Base-by-base conservation (phyloP, 1,284 basidiomycete genomes). In the Ustilago loliicola region DNA sequence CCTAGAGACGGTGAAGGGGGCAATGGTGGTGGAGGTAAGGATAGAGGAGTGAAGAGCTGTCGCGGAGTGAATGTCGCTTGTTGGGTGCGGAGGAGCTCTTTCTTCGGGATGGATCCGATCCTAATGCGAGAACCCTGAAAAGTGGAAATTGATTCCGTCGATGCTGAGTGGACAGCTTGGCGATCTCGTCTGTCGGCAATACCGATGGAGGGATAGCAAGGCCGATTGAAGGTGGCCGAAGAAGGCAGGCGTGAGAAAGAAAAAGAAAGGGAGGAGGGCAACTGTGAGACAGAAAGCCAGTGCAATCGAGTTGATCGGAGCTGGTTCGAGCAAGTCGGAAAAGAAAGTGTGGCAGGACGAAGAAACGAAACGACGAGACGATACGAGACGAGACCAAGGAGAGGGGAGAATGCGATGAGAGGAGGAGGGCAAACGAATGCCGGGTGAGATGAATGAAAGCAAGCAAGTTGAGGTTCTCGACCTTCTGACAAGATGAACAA, bases 101-200 rank as follows among this genome's bases (percentile, higher is more conserved):
- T n/a, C n/a, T 21, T 45, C 21, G n/a, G 48, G n/a, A 29, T 1
- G 27, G 48, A 15, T 29, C 48, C 48, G 48, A 50, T 50, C 13
- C 25, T 27, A 50, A 29, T 50, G 48, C 48, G 27, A 50, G 27
- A n/a, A 50, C 25, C 48, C 48, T 50, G 48, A 50, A 50, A 17
- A 17, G n/a, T 5, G 27, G 48, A 21, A 8, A 27, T 27, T 25
- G 48, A 50, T 25, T 23, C 9, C 25, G 5, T 50, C 29, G 13
- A 7, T 50, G 48, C 48, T 50, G 48, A 50, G 48, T 19, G 25
- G 23, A 13, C 48, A 50, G 36, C 36, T 38, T 38, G 36, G 15
- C 36, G 36, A 38, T 38, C 13, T 38, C 15, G 36, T 38, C 36
- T 8, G 13, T 7, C 36, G 15, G 36, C 9, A 38, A 38, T 7